A percentile compares a stretch with the other conserved stretches of the same genome.
Evolutionary conservation across 768 basidiomycete genomes (phyloP).

Genomic region (Cantharellus cinnabarinus): DNA sequence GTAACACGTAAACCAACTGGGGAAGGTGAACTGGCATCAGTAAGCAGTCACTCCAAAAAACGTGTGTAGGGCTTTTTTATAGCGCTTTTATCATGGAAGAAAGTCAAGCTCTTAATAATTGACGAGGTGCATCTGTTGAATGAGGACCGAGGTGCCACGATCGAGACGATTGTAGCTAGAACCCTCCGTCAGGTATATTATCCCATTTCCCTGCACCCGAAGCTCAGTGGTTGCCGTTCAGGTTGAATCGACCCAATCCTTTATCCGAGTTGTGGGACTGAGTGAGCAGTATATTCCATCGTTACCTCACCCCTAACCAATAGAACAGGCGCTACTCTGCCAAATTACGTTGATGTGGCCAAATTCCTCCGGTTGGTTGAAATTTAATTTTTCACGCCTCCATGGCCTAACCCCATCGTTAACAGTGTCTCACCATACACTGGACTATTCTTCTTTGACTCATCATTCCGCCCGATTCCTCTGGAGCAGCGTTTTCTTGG

Average conservation of each 20-base stretch:
- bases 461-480: constrained; percentile 89
- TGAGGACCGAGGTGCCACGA: constrained; percentile 94
- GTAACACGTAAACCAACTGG: constrained; percentile 93
- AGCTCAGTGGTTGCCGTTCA: constrained; percentile 14
- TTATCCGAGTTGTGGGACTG: constrained; percentile 89
- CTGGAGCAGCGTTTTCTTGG: constrained; percentile 96
- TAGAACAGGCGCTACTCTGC: constrained; percentile 48
- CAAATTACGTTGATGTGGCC: constrained; percentile 91
- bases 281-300: constrained; percentile 20
- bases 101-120: constrained; percentile 83
- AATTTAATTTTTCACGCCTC: neutral
- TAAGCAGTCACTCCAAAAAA: constrained; percentile 14
- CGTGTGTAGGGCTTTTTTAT: neutral
- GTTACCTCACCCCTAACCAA: neutral
- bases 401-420: neutral
- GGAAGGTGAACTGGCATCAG: constrained; percentile 89
- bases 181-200: constrained; percentile 61
- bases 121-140: constrained; percentile 95
- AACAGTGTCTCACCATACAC: constrained; percentile 61
- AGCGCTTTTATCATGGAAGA: constrained; percentile 25
- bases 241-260: constrained; percentile 91
- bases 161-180: constrained; percentile 93
- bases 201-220: neutral
- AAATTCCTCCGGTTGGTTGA: constrained; percentile 64
- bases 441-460: constrained; percentile 94